Conservation (phyloP, 1,284 basidiomycete species). For the Tilletiopsis washingtonensis region DNA sequence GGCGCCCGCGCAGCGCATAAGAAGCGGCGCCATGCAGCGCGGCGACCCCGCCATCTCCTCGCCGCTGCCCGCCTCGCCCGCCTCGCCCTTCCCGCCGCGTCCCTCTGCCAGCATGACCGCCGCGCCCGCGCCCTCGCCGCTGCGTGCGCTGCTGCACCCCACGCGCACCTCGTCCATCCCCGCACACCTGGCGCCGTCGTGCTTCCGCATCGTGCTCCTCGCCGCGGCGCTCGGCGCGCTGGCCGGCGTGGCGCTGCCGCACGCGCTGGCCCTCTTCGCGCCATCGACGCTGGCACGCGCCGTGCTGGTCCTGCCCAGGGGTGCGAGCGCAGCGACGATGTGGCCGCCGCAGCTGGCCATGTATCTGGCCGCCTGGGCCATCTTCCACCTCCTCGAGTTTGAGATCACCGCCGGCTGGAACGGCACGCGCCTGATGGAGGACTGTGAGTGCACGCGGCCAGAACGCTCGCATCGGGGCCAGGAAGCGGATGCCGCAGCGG, state of each 20-base stretch:
- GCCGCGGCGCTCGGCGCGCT: not conserved
- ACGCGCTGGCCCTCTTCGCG: not conserved
- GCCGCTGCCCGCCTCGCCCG: too few relatives aligned
- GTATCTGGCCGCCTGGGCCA: constrained; percentile 28
- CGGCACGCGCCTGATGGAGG: constrained; percentile 77
- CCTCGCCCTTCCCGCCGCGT: too few relatives aligned
- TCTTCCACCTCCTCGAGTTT: constrained; percentile 91
- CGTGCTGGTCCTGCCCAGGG: not conserved
- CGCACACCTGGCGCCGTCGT: not conserved
- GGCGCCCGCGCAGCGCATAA: too few relatives aligned
- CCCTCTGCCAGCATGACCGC: too few relatives aligned
- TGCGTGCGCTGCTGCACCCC: too few relatives aligned
- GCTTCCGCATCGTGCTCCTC: not conserved
- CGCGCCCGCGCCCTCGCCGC: too few relatives aligned
- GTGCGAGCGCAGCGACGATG: not conserved
- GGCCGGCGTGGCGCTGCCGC: not conserved
- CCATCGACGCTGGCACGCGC: not conserved
- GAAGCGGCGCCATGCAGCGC: too few relatives aligned
- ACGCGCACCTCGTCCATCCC: too few relatives aligned
- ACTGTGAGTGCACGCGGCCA: constrained; percentile 57
- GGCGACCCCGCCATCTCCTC: too few relatives aligned
- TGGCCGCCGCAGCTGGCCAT: constrained; percentile 12
- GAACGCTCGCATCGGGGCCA: not conserved
- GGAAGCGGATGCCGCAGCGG: too few relatives aligned
- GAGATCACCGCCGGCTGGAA: constrained; percentile 94